A percentile compares a stretch with the other conserved stretches of the same genome.
These are phyloP conservation scores for Sequoiadendron giganteum DNA, from an alignment of 75 land plant genomes.

Conservation along the genomic window DNA sequence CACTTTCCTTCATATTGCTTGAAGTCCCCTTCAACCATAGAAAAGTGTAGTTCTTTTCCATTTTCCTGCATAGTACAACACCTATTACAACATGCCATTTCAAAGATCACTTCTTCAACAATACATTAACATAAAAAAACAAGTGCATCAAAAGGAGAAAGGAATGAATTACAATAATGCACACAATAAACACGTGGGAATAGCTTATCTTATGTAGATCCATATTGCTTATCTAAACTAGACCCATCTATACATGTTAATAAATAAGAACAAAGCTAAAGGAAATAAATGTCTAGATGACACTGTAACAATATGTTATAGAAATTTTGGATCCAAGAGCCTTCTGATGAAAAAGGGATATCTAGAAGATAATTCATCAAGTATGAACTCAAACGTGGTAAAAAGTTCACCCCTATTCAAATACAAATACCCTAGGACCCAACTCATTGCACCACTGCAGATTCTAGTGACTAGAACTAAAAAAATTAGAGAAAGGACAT, in stretches of 20 bases:
- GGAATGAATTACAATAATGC: not conserved
- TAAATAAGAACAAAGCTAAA: not conserved
- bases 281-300: not conserved
- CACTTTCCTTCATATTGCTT: slow-evolving; percentile 95
- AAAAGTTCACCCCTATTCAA: too few relatives aligned
- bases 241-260: not conserved
- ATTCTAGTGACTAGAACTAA: too few relatives aligned
- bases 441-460: too few relatives aligned
- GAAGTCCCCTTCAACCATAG: slow-evolving; percentile 98
- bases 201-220: not conserved
- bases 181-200: not conserved
- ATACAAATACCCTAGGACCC: too few relatives aligned
- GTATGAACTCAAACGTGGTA: too few relatives aligned
- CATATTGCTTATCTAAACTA: not conserved
- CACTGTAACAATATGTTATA: not conserved
- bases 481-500: too few relatives aligned
- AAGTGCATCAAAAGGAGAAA: not conserved
- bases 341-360: too few relatives aligned
- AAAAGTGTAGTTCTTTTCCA: slow-evolving; percentile 78
- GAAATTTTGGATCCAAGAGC: not conserved
- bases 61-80: slow-evolving; percentile 20
- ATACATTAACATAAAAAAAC: not conserved
- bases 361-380: too few relatives aligned
- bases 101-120: not conserved
- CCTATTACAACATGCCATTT: not conserved